phyloP scores from a whole-genome alignment of 116 monocot species.

The Iris pallida region DNA sequence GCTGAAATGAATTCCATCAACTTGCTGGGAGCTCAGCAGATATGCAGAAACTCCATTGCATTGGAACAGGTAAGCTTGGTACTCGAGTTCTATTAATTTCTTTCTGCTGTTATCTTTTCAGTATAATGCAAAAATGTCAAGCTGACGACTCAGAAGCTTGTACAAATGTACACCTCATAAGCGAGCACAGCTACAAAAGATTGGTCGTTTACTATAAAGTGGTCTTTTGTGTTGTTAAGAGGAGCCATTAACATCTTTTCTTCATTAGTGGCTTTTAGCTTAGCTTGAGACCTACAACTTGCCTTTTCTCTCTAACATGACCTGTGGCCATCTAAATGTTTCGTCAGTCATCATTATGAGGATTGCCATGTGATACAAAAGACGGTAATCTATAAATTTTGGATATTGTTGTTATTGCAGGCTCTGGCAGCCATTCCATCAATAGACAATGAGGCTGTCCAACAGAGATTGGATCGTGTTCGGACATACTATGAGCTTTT shows the following conservation, averaged over 20 bases:
- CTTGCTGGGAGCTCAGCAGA: slow-evolving; percentile 90
- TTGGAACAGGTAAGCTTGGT: slow-evolving; percentile 74
- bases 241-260: too few relatives aligned
- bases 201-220: too few relatives aligned
- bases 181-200: too few relatives aligned
- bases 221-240: too few relatives aligned
- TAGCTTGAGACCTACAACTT: too few relatives aligned
- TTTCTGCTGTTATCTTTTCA: background rate
- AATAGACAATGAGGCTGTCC: slow-evolving; percentile 79
- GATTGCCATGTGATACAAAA: too few relatives aligned
- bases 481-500: slow-evolving; percentile 90
- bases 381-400: background rate
- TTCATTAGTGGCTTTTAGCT: too few relatives aligned
- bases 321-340: too few relatives aligned
- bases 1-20: slow-evolving; percentile 98
- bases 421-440: slow-evolving; percentile 91
- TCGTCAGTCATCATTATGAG: too few relatives aligned
- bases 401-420: slow-evolving; percentile 27
- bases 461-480: slow-evolving; percentile 83
- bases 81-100: background rate
- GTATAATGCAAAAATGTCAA: background rate
- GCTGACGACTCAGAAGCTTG: too few relatives aligned
- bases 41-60: slow-evolving; percentile 98
- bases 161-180: too few relatives aligned
- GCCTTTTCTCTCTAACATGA: too few relatives aligned